Evolutionary conservation across 2,329 filamentous ascomycete genomes (phyloP), one percentile per base, ranked within the genome.

Genomic region (Colletotrichum australisinense): DNA sequence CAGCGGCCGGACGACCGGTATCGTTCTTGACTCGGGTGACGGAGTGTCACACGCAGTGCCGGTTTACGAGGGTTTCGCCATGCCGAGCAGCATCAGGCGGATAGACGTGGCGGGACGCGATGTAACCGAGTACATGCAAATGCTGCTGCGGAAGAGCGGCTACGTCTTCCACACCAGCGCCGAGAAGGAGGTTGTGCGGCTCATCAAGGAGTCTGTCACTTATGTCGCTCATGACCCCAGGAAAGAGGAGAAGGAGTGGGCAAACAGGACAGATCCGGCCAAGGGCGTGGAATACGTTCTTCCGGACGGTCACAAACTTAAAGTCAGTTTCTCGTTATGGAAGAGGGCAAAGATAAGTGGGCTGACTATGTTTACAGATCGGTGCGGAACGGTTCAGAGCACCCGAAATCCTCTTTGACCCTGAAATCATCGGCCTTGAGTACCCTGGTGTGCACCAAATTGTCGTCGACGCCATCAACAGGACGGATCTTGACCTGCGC

Each of bases 391-490:
- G 97, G 63, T 99, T 98, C 88, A 91, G 97, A 76, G 97, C 97
- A 3, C 95, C 97, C 1, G 97, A 99, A 83, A 98, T 99, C 78
- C 90, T 99, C 32, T 99, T 99, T 83, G 96, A 98, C 79, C 97
- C 97, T 4, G 97, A 98, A 81, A 93, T 99, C 78, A 98, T 99
- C 78, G 95, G 97, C 12, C 92, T 98, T 65, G 97, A 99, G 85
- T 99, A 98, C 85, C 94, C 95, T 6, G 97, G 97, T 74, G 93
- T 99, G 68, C 97, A 99, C 84, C 97, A 99, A 84, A 98, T 99
- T 75, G 95, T 99, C 46, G 95, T 98, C 67, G 97, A 99, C 81
- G 92, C 97, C 65, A 99, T 99, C 83, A 95, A 93, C 82, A 91
- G 96, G 76, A 98, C 96, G 32, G 97, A 99, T 83, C 92, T 99